Base-by-base conservation (phyloP, 768 basidiomycete genomes). In the Russula foetens region DNA sequence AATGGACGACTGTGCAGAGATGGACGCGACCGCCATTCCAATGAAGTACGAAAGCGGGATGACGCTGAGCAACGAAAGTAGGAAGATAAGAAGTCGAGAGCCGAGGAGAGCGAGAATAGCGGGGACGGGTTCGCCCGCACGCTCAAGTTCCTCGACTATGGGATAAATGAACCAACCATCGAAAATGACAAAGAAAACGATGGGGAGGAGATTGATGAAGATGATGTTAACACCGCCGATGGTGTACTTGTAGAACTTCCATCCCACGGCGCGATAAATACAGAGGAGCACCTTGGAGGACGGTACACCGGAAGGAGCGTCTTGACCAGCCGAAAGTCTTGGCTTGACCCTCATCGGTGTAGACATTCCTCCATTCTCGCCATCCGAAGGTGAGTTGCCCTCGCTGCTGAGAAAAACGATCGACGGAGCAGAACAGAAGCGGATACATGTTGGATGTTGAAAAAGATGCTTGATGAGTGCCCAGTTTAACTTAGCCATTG, bases 1-100 rank as follows among this genome's bases (percentile, higher is more conserved):
- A 63, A 99, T 99, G 1, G 90, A 93, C 0, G 92, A 95, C 69
- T 98, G 97, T 0, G 97, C 97, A n/a, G 90, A 92, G 68, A 99
- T 98, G 46, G 91, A 94, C 3, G 97, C 97, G 62, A 99, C 97
- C 8, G 97, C 97, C 97, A 98, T 98, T 19, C 97, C 97, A 69
- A 99, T 98, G 76, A 99, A 99, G 77, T 99, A 99, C 8, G 91
- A 94, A 21, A 99, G 79, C 0, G 97, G 97, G 65, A 99, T 98
- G 69, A 99, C 92, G 66, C 90, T 92, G 28, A 89, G 82, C 47
- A 99, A 77, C 65, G 88, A 82, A 67, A 95, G 73, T 46, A 92
- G 65, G 72, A 99, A 98, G 67, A 98, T 87, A 67, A 91, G 74
- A 3, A 80, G 82, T 51, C 85, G 85, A 1, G 86, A 86, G 7